Evolutionary conservation across 352 stramenopile species (phyloP).

Genomic region (Pythium brachiatum): DNA sequence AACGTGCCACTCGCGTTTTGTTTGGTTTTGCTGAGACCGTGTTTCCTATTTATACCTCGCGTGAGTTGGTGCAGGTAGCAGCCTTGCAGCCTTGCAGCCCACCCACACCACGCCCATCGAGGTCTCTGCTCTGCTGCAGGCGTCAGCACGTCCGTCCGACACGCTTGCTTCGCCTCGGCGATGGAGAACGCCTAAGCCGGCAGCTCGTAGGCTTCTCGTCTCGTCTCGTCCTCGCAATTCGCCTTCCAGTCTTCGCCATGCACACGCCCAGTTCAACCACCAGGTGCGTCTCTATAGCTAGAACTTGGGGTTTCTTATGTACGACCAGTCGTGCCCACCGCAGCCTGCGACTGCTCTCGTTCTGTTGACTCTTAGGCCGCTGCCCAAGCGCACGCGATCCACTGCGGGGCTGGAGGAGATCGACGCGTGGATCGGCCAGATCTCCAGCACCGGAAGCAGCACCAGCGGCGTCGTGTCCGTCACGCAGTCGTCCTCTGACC

Average conservation of each 20-base stretch:
- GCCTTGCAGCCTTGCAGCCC: too few relatives aligned
- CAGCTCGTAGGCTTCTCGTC: neutral
- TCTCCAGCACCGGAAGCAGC: conserved; percentile 10
- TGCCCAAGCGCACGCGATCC: conserved; percentile 59
- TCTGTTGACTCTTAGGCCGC: conserved; percentile 30
- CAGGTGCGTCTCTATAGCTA: conserved; percentile 3
- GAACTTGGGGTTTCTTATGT: neutral
- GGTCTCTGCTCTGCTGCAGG: neutral
- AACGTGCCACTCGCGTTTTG: neutral
- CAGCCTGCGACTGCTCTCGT: neutral
- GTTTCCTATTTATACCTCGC: neutral
- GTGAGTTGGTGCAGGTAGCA: neutral
- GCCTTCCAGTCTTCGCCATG: neutral
- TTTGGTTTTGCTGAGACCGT: neutral
- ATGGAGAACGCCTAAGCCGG: neutral
- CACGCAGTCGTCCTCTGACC: neutral
- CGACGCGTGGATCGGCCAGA: conserved; percentile 27
- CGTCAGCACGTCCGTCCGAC: neutral
- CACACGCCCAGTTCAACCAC: conserved; percentile 17
- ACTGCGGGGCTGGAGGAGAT: conserved; percentile 53
- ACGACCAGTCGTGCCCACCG: neutral
- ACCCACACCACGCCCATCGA: neutral
- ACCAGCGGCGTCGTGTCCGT: conserved; percentile 5
- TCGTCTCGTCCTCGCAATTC: neutral
- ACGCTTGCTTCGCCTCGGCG: neutral